Evolutionary conservation across 2,329 filamentous ascomycete species (phyloP).

Genomic region (Colletotrichum tanaceti): DNA sequence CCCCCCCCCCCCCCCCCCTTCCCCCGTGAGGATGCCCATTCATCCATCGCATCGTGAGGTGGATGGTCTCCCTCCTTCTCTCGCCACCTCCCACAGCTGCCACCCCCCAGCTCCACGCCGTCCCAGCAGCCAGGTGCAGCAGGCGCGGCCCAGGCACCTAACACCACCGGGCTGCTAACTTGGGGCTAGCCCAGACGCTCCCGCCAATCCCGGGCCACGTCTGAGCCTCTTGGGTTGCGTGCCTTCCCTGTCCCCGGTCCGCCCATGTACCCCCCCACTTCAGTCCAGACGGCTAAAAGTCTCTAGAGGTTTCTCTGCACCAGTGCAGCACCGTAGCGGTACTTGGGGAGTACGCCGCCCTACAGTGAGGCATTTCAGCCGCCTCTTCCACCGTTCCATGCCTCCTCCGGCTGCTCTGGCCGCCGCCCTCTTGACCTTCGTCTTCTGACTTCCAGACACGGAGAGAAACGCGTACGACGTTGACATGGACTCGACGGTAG

Average conservation of each 20-base stretch:
- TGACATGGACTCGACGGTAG: background rate
- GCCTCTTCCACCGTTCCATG: conserved; percentile 30
- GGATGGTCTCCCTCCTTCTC: background rate
- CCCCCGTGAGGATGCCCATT: background rate
- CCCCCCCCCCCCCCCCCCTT: no score
- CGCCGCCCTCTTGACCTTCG: conserved; percentile 7
- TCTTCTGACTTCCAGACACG: conserved; percentile 2
- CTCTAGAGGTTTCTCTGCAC: background rate
- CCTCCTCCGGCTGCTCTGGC: conserved; percentile 6
- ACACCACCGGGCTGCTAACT: conserved; percentile 23
- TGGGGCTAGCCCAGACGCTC: conserved; percentile 26
- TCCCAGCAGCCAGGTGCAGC: conserved; percentile 1
- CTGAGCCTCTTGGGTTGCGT: conserved; percentile 40
- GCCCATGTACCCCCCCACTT: conserved; percentile 23
- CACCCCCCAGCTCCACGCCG: background rate
- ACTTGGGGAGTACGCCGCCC: background rate
- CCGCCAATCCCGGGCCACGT: conserved; percentile 40
- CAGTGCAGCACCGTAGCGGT: no score
- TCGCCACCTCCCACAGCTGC: background rate
- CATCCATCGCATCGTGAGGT: background rate
- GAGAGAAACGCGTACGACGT: no score
- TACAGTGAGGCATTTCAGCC: conserved; percentile 35
- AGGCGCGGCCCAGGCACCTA: conserved; percentile 24
- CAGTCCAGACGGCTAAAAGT: conserved; percentile 22
- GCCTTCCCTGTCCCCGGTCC: conserved; percentile 31